Evolutionary conservation across 148 eudicot genomes (phyloP).

Genomic region (Gaultheria prostrata): DNA sequence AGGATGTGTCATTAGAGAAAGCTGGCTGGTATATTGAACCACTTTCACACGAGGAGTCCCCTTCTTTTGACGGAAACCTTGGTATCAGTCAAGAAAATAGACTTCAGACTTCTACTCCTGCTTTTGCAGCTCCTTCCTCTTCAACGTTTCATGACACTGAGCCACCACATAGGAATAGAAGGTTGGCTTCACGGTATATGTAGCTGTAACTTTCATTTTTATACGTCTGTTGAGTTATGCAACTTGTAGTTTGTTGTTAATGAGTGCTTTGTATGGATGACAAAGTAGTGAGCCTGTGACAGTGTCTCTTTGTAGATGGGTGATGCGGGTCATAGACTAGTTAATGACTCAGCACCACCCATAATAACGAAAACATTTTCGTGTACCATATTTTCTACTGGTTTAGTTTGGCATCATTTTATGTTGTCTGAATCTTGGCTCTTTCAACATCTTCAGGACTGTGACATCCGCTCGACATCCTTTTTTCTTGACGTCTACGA

Average conservation of each 20-base stretch:
- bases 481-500: slow-evolving; percentile 70
- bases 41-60: slow-evolving; percentile 19
- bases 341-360: background rate
- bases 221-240: background rate
- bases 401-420: slow-evolving; percentile 1
- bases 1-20: slow-evolving; percentile 74
- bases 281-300: background rate
- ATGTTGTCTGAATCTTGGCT: background rate
- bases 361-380: background rate
- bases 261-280: slow-evolving; percentile 17
- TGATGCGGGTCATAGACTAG: background rate
- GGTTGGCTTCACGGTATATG: slow-evolving; percentile 32
- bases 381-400: slow-evolving; percentile 6
- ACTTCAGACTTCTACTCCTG: slow-evolving; percentile 2
- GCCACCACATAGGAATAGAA: slow-evolving; percentile 28
- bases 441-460: slow-evolving; percentile 24
- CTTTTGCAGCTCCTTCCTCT: slow-evolving; percentile 23
- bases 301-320: background rate
- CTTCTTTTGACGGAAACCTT: slow-evolving; percentile 21
- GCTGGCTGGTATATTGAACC: slow-evolving; percentile 71
- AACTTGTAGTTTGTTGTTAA: background rate
- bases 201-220: background rate
- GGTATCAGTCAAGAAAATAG: slow-evolving; percentile 14
- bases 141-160: slow-evolving; percentile 32
- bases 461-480: slow-evolving; percentile 21